Conservation (phyloP, 2,329 filamentous ascomycete genomes). For the Capronia americana region DNA sequence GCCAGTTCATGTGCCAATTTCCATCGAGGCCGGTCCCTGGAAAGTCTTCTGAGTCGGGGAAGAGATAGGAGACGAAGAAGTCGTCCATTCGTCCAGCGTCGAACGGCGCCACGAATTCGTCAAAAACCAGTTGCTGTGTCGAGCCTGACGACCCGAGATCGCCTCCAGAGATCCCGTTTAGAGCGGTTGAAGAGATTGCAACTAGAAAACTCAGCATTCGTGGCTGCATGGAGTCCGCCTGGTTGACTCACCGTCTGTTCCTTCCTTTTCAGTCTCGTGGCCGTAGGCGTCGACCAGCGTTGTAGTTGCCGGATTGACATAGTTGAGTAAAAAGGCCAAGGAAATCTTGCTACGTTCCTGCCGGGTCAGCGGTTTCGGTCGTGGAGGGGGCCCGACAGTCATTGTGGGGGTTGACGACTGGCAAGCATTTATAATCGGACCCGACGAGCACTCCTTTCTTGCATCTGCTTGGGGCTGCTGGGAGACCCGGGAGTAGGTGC, state of each 20-base stretch:
- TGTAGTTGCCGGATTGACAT: constrained; percentile 16
- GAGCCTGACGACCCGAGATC: constrained; percentile 1
- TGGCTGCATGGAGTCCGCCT: not conserved
- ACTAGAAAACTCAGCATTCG: not conserved
- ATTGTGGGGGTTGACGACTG: not conserved
- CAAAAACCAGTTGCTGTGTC: constrained; percentile 8
- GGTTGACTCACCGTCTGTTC: constrained; percentile 1
- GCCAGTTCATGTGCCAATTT: constrained; percentile 8
- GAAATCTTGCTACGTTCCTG: constrained; percentile 17
- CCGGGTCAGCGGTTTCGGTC: not conserved
- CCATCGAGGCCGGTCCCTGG: not conserved
- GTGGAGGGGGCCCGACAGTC: not conserved
- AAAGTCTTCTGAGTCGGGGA: constrained; percentile 17
- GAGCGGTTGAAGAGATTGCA: not conserved
- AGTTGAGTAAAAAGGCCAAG: constrained; percentile 19
- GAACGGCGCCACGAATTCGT: constrained; percentile 10
- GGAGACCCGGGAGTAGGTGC: constrained; percentile 13
- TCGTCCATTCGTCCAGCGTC: constrained; percentile 7
- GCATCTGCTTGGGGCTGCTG: not conserved
- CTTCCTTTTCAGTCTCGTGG: not conserved
- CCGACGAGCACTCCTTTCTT: not conserved
- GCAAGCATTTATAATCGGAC: not conserved
- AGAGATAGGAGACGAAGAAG: constrained; percentile 17
- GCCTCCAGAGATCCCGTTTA: not conserved
- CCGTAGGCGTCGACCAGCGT: constrained; percentile 12